Conservation (phyloP, 306 rosid genomes). For the Cucurbita moschata region DNA sequence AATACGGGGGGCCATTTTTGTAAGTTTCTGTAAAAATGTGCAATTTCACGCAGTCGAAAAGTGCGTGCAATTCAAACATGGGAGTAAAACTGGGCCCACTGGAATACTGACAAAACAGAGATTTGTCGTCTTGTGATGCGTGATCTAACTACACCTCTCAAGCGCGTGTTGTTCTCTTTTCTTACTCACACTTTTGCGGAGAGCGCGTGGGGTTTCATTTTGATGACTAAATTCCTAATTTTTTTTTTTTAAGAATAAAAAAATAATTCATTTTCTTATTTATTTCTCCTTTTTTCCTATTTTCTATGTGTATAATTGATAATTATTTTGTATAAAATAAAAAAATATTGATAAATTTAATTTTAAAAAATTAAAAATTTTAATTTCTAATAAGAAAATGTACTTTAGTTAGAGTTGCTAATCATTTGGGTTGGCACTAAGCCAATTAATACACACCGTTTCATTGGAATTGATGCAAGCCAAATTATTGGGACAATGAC, state of each 20-base stretch:
- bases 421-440: neutral
- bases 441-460: neutral
- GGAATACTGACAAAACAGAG: constrained; percentile 4
- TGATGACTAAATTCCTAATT: too few species aligned
- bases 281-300: too few species aligned
- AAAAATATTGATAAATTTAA: too few species aligned
- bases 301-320: too few species aligned
- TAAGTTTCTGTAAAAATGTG: neutral
- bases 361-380: too few species aligned
- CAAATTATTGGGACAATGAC: neutral
- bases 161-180: neutral
- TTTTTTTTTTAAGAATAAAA: too few species aligned
- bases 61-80: constrained; percentile 4
- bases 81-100: neutral
- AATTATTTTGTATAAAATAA: too few species aligned
- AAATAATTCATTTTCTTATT: too few species aligned
- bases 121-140: constrained; percentile 8
- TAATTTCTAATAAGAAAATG: too few species aligned
- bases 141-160: neutral
- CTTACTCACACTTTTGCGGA: neutral
- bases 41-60: neutral
- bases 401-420: too few species aligned
- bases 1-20: neutral
- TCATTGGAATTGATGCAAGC: neutral
- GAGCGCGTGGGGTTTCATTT: neutral